A percentile compares a stretch with the other conserved stretches of the same genome.
Conservation (phyloP, 1,284 basidiomycete species). For the Papiliotrema laurentii region DNA sequence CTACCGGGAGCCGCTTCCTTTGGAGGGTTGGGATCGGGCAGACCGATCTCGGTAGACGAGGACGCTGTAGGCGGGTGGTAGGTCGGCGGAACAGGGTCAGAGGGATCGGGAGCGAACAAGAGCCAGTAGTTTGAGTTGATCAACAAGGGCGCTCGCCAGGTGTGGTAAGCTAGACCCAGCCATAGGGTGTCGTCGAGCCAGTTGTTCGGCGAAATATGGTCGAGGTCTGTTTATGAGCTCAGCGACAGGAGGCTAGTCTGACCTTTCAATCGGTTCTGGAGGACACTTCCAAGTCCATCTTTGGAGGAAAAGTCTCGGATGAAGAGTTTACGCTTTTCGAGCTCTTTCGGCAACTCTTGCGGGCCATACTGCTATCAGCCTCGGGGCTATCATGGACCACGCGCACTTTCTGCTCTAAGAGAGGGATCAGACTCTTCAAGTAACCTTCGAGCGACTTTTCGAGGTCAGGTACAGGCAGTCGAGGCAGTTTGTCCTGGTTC, state of each 20-base stretch:
- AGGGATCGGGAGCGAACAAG: constrained; percentile 59
- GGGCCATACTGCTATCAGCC: constrained; percentile 51
- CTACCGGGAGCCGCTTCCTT: constrained; percentile 16
- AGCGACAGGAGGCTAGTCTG: constrained; percentile 19
- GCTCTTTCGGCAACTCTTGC: constrained; percentile 56
- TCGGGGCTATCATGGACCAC: neutral
- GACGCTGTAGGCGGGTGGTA: constrained; percentile 16
- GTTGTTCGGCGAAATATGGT: constrained; percentile 78
- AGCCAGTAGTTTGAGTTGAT: constrained; percentile 99
- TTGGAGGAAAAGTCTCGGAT: constrained; percentile 64
- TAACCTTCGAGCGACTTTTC: constrained; percentile 74
- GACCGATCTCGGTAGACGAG: neutral
- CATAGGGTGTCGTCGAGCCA: constrained; percentile 97
- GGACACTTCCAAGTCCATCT: constrained; percentile 61
- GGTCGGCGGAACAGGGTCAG: constrained; percentile 44
- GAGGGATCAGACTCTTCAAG: constrained; percentile 70
- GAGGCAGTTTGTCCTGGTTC: constrained; percentile 51
- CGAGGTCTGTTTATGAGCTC: constrained; percentile 59
- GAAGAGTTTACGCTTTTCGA: constrained; percentile 61
- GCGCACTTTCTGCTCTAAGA: constrained; percentile 68
- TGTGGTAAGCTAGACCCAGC: constrained; percentile 83
- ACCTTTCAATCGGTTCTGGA: constrained; percentile 80
- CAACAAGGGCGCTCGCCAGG: constrained; percentile 79
- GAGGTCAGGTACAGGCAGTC: constrained; percentile 82
- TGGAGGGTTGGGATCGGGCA: constrained; percentile 25